These are phyloP conservation scores for Mycosphaerella sp. DNA, from an alignment of 2,329 filamentous ascomycete species.

Conservation along the genomic window DNA sequence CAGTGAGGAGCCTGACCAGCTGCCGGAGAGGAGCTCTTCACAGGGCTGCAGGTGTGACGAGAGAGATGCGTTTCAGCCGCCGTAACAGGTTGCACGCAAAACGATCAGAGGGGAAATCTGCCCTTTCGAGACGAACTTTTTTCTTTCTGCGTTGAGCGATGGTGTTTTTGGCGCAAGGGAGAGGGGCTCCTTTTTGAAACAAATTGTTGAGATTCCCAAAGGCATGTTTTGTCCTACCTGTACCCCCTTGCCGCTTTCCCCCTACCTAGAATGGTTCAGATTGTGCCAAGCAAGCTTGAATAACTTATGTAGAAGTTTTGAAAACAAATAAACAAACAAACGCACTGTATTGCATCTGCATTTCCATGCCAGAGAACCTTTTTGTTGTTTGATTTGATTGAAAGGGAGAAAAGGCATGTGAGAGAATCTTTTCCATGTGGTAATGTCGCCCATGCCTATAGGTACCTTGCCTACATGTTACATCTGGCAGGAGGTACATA, in stretches of 20 bases:
- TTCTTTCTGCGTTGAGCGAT: not conserved
- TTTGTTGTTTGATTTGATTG: too few relatives aligned
- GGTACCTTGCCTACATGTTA: too few relatives aligned
- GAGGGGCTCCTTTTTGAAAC: not conserved
- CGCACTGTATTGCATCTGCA: too few relatives aligned
- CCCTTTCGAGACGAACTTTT: not conserved
- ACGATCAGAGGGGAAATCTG: not conserved
- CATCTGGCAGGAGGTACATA: too few relatives aligned
- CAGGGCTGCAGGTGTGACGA: conserved; percentile 2
- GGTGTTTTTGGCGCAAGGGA: not conserved
- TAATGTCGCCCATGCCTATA: too few relatives aligned
- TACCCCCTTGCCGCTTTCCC: too few relatives aligned
- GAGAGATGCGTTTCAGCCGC: conserved; percentile 2
- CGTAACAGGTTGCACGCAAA: not conserved
- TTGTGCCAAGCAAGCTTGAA: too few relatives aligned
- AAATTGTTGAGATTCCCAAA: too few relatives aligned
- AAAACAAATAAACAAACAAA: not conserved
- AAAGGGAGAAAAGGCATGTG: not conserved
- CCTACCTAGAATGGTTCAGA: too few relatives aligned
- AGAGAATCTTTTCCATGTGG: not conserved
- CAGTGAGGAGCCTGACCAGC: conserved; percentile 22
- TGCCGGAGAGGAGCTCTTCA: not conserved
- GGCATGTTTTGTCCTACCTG: too few relatives aligned
- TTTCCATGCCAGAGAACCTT: too few relatives aligned
- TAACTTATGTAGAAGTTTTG: not conserved